Conservation (phyloP, 305 asterid species). For the Solanum hybrid region DNA sequence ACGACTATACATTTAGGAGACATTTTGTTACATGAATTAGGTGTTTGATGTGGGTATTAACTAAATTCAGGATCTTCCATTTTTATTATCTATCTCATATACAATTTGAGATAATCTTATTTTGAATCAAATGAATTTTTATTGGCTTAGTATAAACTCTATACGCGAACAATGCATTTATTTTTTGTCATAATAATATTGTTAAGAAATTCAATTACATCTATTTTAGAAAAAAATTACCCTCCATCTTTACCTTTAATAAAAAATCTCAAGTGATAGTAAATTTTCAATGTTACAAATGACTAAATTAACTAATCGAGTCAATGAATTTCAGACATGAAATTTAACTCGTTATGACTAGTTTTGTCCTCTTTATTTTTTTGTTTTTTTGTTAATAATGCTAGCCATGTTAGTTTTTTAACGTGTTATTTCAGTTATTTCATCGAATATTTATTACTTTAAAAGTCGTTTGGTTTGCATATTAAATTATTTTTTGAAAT, state of each 20-base stretch:
- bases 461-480: neutral
- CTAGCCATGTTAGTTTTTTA: neutral
- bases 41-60: neutral
- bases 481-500: neutral
- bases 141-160: neutral
- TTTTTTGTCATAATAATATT: neutral
- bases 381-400: neutral
- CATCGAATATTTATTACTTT: neutral
- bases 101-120: neutral
- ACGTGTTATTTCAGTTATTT: neutral
- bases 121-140: neutral
- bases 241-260: neutral
- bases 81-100: neutral
- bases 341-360: neutral
- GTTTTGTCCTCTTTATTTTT: neutral
- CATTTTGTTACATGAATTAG: neutral
- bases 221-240: neutral
- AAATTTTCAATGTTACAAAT: neutral
- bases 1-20: neutral
- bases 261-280: neutral
- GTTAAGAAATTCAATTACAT: neutral
- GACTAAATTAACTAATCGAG: neutral
- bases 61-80: neutral
- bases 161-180: rapidly evolving
- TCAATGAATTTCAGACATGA: neutral